These are phyloP conservation scores for Wallacemonas sp. DNA, from an alignment of 208 protist genomes.

Conservation along the genomic window DNA sequence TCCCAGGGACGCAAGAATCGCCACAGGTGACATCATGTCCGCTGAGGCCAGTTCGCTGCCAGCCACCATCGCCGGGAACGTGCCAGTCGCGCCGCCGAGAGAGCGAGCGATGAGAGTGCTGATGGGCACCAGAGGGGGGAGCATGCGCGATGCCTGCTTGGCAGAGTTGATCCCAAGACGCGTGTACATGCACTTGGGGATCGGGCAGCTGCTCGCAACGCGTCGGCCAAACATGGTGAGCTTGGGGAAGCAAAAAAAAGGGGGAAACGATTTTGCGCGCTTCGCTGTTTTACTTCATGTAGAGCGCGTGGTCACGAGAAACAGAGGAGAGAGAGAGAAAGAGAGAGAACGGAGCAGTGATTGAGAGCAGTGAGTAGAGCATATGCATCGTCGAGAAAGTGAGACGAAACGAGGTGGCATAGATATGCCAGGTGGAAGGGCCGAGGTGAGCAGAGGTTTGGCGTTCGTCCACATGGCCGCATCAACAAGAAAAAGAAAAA, in stretches of 20 bases:
- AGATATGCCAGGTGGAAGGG: not conserved
- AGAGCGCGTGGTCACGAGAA: too few species aligned
- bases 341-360: not conserved
- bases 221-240: conserved; percentile 81
- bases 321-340: not conserved
- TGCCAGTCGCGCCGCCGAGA: conserved; percentile 29
- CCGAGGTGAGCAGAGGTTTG: not conserved
- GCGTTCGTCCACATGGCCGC: too few species aligned
- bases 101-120: conserved; percentile 38
- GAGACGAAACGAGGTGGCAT: not conserved
- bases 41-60: conserved; percentile 28
- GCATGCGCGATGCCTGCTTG: conserved; percentile 74
- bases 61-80: conserved; percentile 20
- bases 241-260: not conserved
- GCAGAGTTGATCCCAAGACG: conserved; percentile 70
- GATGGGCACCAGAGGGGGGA: conserved; percentile 67
- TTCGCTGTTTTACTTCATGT: conserved; percentile 9
- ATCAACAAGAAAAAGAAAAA: conserved; percentile 19
- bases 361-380: too few species aligned
- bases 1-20: conserved; percentile 53
- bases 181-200: conserved; percentile 77
- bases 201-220: conserved; percentile 69
- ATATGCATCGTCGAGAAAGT: not conserved
- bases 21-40: conserved; percentile 39
- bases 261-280: not conserved